A percentile compares a stretch with the other conserved stretches of the same genome.
Conservation (phyloP, 2,329 filamentous ascomycete species). For the Dendryphion nanum region DNA sequence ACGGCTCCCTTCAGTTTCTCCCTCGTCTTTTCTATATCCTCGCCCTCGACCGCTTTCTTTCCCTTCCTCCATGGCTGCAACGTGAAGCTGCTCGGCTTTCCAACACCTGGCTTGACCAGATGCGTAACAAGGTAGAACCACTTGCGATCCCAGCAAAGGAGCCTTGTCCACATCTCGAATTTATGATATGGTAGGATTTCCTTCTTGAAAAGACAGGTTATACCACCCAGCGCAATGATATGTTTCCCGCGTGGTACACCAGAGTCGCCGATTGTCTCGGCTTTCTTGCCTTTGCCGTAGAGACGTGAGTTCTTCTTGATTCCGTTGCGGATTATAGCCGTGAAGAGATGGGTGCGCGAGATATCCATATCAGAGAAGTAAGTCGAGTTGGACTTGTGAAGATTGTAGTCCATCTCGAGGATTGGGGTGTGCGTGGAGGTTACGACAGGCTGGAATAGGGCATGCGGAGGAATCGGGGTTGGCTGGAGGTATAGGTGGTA, state of each 20-base stretch:
- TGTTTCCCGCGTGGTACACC: constrained; percentile 23
- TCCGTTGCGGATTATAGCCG: constrained; percentile 48
- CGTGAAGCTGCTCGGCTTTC: constrained; percentile 41
- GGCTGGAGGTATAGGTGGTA: constrained; percentile 49
- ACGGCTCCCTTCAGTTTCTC: constrained; percentile 43
- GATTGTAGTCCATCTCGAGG: constrained; percentile 81
- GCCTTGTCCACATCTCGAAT: constrained; percentile 49
- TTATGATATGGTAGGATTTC: constrained; percentile 46
- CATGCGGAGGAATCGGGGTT: constrained; percentile 50
- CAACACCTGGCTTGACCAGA: constrained; percentile 46
- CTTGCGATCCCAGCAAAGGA: constrained; percentile 51
- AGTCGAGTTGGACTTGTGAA: constrained; percentile 80
- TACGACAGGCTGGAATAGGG: constrained; percentile 71
- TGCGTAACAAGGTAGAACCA: constrained; percentile 52
- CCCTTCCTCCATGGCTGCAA: constrained; percentile 47
- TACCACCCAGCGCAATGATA: constrained; percentile 46
- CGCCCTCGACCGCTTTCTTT: constrained; percentile 12
- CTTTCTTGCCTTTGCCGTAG: constrained; percentile 14
- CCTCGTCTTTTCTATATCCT: constrained; percentile 20
- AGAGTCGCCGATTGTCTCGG: constrained; percentile 16
- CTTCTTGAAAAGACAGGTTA: constrained; percentile 48
- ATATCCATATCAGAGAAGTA: constrained; percentile 88
- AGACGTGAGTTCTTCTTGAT: constrained; percentile 35
- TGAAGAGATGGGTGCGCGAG: constrained; percentile 76
- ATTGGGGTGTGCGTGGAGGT: constrained; percentile 65